Evolutionary conservation across 805 yeast genomes (phyloP).

Genomic region (Brettanomyces bruxellensis): DNA sequence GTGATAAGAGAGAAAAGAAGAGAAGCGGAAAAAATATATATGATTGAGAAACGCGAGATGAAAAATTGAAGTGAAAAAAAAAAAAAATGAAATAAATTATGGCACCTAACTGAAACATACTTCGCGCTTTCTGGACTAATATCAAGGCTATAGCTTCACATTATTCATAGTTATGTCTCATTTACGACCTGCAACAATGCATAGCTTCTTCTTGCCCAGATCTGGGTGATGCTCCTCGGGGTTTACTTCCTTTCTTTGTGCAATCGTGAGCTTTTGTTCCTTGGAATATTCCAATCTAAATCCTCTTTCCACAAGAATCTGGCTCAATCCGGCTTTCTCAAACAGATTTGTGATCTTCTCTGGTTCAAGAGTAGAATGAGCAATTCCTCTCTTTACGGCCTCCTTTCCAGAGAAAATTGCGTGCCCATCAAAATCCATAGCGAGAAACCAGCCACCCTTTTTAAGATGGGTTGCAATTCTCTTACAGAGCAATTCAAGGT

Average conservation of each 20-base stretch:
- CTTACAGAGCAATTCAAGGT: background rate
- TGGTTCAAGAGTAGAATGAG: background rate
- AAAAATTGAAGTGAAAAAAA: too few relatives aligned
- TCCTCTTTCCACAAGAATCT: background rate
- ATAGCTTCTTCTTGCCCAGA: too few relatives aligned
- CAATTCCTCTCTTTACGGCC: background rate
- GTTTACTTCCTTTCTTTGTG: background rate
- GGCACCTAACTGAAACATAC: too few relatives aligned
- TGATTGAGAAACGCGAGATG: too few relatives aligned
- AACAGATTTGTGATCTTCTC: background rate
- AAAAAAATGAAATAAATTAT: too few relatives aligned
- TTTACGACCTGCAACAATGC: too few relatives aligned
- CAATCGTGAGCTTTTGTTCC: background rate
- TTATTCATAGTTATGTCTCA: too few relatives aligned
- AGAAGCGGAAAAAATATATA: too few relatives aligned
- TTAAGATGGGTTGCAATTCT: background rate
- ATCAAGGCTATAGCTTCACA: too few relatives aligned
- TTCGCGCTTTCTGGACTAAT: too few relatives aligned
- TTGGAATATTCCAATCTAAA: background rate
- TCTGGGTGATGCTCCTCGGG: too few relatives aligned
- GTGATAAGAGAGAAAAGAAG: too few relatives aligned
- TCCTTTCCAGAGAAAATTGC: background rate
- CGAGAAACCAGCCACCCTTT: constrained; percentile 1
- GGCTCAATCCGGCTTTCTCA: background rate
- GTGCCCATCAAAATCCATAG: constrained; percentile 2